These are phyloP conservation scores for Acanthamoeba lenticulata DNA, from an alignment of 208 protist genomes.

Conservation along the genomic window DNA sequence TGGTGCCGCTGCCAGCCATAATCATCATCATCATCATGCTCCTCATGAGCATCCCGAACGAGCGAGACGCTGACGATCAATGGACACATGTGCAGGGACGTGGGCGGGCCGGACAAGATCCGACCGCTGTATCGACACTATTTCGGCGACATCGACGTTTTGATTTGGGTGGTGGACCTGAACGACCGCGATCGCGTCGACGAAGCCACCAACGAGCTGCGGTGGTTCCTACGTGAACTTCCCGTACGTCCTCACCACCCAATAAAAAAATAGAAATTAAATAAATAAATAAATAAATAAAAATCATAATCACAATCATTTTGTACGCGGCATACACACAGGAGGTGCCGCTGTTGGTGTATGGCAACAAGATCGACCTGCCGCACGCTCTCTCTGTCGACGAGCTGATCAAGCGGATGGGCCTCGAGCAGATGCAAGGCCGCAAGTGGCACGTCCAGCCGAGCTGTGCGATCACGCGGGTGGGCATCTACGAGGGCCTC, in stretches of 20 bases:
- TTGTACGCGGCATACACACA: no score
- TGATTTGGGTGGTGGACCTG: conserved; percentile 92
- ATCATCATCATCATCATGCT: no score
- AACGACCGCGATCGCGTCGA: conserved; percentile 89
- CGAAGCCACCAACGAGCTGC: conserved; percentile 85
- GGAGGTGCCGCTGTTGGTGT: neutral
- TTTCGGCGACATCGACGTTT: conserved; percentile 88
- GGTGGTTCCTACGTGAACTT: conserved; percentile 90
- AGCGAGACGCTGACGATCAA: no score
- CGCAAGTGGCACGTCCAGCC: conserved; percentile 90
- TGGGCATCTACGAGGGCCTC: conserved; percentile 90
- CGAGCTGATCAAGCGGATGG: conserved; percentile 87
- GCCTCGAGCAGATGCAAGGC: conserved; percentile 86
- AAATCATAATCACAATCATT: no score
- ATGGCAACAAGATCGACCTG: conserved; percentile 78
- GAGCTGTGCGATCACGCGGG: conserved; percentile 86
- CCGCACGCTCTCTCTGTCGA: conserved; percentile 86
- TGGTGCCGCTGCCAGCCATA: no score
- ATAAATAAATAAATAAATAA: no score
- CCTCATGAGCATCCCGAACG: no score
- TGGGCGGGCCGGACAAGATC: conserved; percentile 62
- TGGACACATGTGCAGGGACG: neutral
- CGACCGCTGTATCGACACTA: conserved; percentile 91
- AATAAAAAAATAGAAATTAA: no score
- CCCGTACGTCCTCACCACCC: conserved; percentile 83